Evolutionary conservation across 495 filamentous ascomycete species (phyloP).

Genomic region (Tuber brumale): DNA sequence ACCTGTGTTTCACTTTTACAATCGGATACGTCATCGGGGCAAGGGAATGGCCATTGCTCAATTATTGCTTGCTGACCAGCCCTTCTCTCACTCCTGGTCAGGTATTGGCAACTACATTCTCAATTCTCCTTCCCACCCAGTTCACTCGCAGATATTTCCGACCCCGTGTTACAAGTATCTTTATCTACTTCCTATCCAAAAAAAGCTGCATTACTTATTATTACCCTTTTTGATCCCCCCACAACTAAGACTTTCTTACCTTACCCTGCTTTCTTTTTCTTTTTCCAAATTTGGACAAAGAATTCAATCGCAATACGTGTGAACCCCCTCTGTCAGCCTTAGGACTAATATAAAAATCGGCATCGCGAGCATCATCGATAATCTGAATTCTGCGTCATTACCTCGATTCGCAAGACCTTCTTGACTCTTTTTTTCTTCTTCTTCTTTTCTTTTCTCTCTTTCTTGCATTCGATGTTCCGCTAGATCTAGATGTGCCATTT

Average conservation of each 20-base stretch:
- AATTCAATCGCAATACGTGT: background rate
- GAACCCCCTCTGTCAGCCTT: background rate
- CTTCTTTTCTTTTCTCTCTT: background rate
- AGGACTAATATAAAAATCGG: background rate
- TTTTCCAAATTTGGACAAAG: background rate
- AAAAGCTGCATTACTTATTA: background rate
- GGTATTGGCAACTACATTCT: background rate
- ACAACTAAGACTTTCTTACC: background rate
- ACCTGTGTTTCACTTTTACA: background rate
- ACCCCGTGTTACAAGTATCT: background rate
- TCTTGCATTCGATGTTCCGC: background rate
- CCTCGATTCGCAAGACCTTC: background rate
- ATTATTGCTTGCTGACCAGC: background rate
- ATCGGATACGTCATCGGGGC: conserved; percentile 1
- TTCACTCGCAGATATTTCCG: background rate
- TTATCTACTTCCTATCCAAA: background rate
- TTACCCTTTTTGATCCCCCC: background rate
- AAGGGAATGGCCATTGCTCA: background rate
- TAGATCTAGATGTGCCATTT: background rate
- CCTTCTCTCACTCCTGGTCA: background rate
- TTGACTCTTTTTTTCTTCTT: background rate
- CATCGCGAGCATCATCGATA: conserved; percentile 4
- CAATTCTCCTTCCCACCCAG: background rate
- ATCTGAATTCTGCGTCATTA: conserved; percentile 1
- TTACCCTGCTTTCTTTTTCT: background rate